Base-by-base conservation (phyloP, 2,329 filamentous ascomycete species). In the Ophiostoma sp. region DNA sequence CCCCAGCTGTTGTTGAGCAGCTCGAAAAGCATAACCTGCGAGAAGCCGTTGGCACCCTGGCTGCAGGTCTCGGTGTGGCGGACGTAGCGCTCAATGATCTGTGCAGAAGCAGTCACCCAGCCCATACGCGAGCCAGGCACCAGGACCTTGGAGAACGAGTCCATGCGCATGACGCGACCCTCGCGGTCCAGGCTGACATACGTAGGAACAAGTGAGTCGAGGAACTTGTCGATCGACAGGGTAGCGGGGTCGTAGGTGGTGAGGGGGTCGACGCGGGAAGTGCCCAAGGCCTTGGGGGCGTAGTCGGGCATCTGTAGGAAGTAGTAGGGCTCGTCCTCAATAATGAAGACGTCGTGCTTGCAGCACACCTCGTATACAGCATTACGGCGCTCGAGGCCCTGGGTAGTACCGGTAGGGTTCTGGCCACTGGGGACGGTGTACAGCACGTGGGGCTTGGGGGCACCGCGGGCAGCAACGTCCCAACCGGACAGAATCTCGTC, bases 311-410 rank as follows among this genome's bases (percentile, higher is more conserved):
- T 92, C 79, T 97, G 94, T 48, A 97, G 84, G 81, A 94, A 97
- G 80, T 96, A 97, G 81, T 97, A 97, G 1, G 94, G 94, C 78
- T 97, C 94, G 77, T 97, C 94, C 81, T 97, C 94, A 74, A 97
- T 82, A 77, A 97, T 94, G 81, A 87, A 90, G 57, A 97, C 76
- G 77, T 97, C 91, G 79, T 97, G 92, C 80, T 92, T 93, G 77
- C 90, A 89, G 41, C 90, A 91, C 17, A 96, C 85, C 48, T 83
- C 83, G 80, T 97, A 97, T 65, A 97, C 84, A 31, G 87, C 90
- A 73, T 84, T 83, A 69, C 93, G 84, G 70, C 94, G 84, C 76
- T 88, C 82, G 4, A 80, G 78, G 57, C 88, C 84, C 78, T 94
- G 91, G 3, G 93, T 97, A 13, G 93, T 89, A 10, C 94, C 94